Base-by-base conservation (phyloP, 2,329 filamentous ascomycete species). In the Boeremia exigua region DNA sequence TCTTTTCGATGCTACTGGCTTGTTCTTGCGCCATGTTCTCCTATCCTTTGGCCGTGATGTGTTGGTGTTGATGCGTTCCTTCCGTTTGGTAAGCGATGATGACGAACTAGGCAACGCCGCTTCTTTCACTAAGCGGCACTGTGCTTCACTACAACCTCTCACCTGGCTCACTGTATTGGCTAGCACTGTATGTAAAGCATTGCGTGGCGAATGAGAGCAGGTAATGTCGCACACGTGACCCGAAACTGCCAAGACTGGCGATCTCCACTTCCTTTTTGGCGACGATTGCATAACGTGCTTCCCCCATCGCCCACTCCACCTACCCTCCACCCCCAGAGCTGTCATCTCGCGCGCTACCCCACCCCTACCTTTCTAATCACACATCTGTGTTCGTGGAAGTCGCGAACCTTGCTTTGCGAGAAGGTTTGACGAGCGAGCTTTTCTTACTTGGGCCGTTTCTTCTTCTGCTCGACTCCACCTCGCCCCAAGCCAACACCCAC, bases 401-500 rank as follows among this genome's bases (percentile, higher is more conserved):
- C 55, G 55, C 59, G 61, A 45, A 57, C 52, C 59, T 61, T 65
- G 67, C 63, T 60, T 64, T 51, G 37, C 66, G 63, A 65, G 53
- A 74, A 75, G 72, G 72, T 75, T 75, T 75, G 72, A 72, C 69
- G 66, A 68, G 66, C 66, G 68, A 72, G 67, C 70, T 74, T 74
- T 74, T 71, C 71, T 74, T 74, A 59, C 67, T 66, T 70, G 60
- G 66, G 68, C 63, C 65, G 60, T 70, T 72, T 67, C 64, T 68
- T 64, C 65, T 65, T 63, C 43, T 60, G 54, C 58, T 69, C 69
- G 63, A 71, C 70, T 57, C 58, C 65, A 64, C 64, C 59, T 67
- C 64, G 62, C 56, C 61, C 55, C 61, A 62, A 57, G 56, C 43
- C 54, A 61, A 50, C 61, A 62, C 56, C 54, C 65, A 63, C 60